phyloP scores from a whole-genome alignment of 164 flowering plant genomes.

The Berberis vulgaris region DNA sequence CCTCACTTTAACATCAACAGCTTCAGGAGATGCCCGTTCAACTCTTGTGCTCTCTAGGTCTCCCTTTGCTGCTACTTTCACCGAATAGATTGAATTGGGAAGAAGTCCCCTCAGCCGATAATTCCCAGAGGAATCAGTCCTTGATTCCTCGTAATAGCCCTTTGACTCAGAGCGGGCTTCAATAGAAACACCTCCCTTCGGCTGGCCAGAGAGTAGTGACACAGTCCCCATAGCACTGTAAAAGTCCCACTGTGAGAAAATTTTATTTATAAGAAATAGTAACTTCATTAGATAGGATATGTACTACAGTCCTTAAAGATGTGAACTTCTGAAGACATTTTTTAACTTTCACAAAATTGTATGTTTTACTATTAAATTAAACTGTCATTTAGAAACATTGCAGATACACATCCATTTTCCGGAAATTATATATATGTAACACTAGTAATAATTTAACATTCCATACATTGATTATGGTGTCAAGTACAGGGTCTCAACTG shows the following conservation, averaged over 20 bases:
- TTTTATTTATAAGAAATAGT: neutral
- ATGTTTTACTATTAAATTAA: too few species aligned
- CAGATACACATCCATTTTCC: too few species aligned
- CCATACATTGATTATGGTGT: too few species aligned
- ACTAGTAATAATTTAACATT: too few species aligned
- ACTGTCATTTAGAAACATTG: too few species aligned
- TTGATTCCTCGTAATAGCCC: slow-evolving; percentile 86
- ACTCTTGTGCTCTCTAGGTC: slow-evolving; percentile 39
- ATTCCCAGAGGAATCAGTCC: slow-evolving; percentile 71
- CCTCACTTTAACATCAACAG: slow-evolving; percentile 54
- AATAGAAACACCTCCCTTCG: slow-evolving; percentile 73
- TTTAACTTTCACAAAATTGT: neutral
- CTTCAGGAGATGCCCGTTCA: slow-evolving; percentile 92
- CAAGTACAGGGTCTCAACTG: too few species aligned
- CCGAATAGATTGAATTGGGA: slow-evolving; percentile 64
- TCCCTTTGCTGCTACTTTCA: slow-evolving; percentile 62
- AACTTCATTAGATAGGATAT: neutral
- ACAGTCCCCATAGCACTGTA: slow-evolving; percentile 83
- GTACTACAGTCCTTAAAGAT: neutral
- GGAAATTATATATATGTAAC: too few species aligned
- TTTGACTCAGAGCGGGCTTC: slow-evolving; percentile 89
- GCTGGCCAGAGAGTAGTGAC: slow-evolving; percentile 79
- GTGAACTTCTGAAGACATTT: neutral
- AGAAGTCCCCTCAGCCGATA: slow-evolving; percentile 86
- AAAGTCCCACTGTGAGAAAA: neutral